Evolutionary conservation across 768 basidiomycete genomes (phyloP).

Genomic region (Mycena alexandri): DNA sequence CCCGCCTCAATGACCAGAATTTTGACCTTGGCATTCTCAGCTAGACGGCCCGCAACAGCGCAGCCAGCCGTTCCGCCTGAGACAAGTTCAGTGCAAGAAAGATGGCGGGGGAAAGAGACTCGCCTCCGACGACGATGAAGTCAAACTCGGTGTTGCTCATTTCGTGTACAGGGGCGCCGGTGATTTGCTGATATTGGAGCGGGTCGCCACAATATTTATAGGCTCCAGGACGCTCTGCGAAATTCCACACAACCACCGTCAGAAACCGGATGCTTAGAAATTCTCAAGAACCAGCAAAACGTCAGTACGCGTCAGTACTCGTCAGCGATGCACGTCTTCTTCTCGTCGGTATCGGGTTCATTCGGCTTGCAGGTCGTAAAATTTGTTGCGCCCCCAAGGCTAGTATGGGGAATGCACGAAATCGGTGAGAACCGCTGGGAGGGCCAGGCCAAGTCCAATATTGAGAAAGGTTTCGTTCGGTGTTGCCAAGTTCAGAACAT

Average conservation of each 20-base stretch:
- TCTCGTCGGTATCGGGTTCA: no score
- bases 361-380: no score
- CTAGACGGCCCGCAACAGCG: conserved; percentile 33
- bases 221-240: neutral
- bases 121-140: conserved; percentile 33
- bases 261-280: no score
- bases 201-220: conserved; percentile 6
- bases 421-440: no score
- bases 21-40: conserved; percentile 29
- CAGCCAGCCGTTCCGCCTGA: conserved; percentile 31
- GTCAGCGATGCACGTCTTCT: no score
- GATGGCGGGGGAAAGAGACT: neutral
- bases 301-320: no score
- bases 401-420: no score
- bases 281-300: no score
- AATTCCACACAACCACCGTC: neutral
- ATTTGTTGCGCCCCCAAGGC: no score
- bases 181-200: conserved; percentile 1
- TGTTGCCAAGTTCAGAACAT: no score
- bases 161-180: neutral
- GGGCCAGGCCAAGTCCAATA: no score
- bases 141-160: conserved; percentile 30
- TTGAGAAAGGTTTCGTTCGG: no score
- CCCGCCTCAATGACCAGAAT: conserved; percentile 34
- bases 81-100: conserved; percentile 9